phyloP scores from a whole-genome alignment of 352 stramenopile species.

The Peronospora destructor region DNA sequence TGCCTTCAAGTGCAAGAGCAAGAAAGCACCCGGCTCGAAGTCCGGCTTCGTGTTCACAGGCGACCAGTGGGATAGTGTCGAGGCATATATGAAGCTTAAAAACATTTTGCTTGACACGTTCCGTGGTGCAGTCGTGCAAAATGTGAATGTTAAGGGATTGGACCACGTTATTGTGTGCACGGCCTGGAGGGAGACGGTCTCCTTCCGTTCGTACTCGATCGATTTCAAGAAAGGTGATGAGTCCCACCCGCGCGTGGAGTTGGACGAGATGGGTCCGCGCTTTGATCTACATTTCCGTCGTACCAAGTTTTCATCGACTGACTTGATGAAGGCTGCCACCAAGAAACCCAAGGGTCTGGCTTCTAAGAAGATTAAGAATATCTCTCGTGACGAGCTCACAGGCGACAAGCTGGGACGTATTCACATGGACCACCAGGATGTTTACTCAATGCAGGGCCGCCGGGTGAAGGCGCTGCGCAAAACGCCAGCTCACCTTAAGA shows the following conservation, averaged over 20 bases:
- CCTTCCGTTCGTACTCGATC: slow-evolving; percentile 95
- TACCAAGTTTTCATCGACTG: slow-evolving; percentile 91
- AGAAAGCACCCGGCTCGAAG: slow-evolving; percentile 91
- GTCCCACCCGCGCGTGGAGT: slow-evolving; percentile 77
- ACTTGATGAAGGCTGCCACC: slow-evolving; percentile 93
- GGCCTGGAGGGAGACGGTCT: slow-evolving; percentile 86
- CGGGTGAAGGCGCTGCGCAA: slow-evolving; percentile 93
- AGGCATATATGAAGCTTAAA: slow-evolving; percentile 90
- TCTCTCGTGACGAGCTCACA: slow-evolving; percentile 94
- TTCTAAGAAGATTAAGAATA: slow-evolving; percentile 97
- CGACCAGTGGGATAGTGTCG: slow-evolving; percentile 90
- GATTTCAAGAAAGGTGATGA: slow-evolving; percentile 89
- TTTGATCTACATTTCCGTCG: slow-evolving; percentile 90
- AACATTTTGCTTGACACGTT: slow-evolving; percentile 96
- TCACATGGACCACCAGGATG: slow-evolving; percentile 97
- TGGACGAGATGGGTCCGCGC: slow-evolving; percentile 88
- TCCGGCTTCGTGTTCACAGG: slow-evolving; percentile 93
- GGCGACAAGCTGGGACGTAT: slow-evolving; percentile 97
- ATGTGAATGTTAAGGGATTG: slow-evolving; percentile 92
- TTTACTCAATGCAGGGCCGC: slow-evolving; percentile 93
- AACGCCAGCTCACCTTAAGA: slow-evolving; percentile 75
- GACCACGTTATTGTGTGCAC: slow-evolving; percentile 98
- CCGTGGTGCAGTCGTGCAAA: slow-evolving; percentile 92
- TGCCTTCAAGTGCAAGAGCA: slow-evolving; percentile 90
- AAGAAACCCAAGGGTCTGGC: slow-evolving; percentile 90